Percentiles rank a stretch among this genome's conserved stretches.
These are phyloP conservation scores for Yamadazyma kanchanaburiensis DNA, from an alignment of 1,139 yeast genomes.

Conservation along the genomic window DNA sequence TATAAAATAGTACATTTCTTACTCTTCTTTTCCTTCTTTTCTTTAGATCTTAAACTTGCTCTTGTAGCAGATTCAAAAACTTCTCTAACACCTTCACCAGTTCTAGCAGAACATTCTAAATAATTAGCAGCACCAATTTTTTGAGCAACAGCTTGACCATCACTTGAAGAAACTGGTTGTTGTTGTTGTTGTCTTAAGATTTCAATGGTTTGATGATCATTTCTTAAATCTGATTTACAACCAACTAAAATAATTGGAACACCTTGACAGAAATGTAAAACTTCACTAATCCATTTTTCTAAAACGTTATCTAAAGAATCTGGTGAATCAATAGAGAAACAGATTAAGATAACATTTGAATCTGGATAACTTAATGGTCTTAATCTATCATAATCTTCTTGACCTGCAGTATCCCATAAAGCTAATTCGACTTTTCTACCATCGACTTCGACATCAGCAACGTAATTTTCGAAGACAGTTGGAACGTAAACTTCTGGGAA, in stretches of 20 bases:
- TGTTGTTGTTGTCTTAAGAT: constrained; percentile 71
- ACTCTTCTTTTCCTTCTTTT: constrained; percentile 53
- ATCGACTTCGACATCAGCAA: constrained; percentile 90
- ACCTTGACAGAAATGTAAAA: constrained; percentile 90
- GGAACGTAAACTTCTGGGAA: constrained; percentile 97
- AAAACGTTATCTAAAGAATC: constrained; percentile 91
- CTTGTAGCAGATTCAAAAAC: constrained; percentile 92
- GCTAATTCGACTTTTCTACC: constrained; percentile 94
- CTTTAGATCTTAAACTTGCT: constrained; percentile 70
- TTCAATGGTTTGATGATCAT: constrained; percentile 74
- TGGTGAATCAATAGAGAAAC: constrained; percentile 90
- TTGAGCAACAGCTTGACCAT: constrained; percentile 83
- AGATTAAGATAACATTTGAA: constrained; percentile 85
- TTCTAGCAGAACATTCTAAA: constrained; percentile 91
- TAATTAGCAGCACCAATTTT: constrained; percentile 84
- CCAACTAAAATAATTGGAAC: constrained; percentile 94
- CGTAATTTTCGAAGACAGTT: constrained; percentile 92
- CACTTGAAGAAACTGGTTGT: constrained; percentile 71
- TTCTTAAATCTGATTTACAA: constrained; percentile 86
- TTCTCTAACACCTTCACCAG: constrained; percentile 87
- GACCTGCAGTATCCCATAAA: constrained; percentile 98
- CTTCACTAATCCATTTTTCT: constrained; percentile 95
- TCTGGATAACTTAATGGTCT: constrained; percentile 94
- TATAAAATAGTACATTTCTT: constrained; percentile 60
- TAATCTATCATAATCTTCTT: constrained; percentile 93